Evolutionary conservation across 257 asterid species (phyloP).

Genomic region (Solanum microdontum): DNA sequence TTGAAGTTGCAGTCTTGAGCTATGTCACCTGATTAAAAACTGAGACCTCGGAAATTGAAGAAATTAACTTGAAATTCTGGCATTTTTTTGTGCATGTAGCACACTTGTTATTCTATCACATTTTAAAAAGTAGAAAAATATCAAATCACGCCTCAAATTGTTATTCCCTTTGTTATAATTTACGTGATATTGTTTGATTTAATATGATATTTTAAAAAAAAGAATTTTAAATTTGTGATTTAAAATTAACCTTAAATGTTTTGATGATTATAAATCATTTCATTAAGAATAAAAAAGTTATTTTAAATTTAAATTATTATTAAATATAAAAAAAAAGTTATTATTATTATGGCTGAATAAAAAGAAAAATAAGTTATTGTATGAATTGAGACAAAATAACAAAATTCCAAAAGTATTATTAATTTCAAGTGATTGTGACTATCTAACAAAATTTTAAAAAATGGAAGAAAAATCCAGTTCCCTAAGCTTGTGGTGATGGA

Average conservation of each 20-base stretch:
- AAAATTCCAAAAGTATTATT: neutral
- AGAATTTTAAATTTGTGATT: no score
- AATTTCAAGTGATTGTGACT: neutral
- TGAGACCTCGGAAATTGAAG: constrained; percentile 9
- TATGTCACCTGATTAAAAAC: neutral
- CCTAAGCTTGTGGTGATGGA: neutral
- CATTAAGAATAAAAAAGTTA: no score
- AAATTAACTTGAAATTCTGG: neutral
- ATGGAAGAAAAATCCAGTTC: neutral
- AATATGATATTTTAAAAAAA: no score
- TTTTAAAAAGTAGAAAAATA: neutral
- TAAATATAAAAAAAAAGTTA: no score
- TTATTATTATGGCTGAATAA: neutral
- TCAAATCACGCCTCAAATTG: neutral
- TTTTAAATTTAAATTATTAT: no score
- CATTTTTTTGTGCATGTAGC: constrained; percentile 6
- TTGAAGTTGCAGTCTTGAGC: neutral
- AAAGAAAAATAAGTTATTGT: neutral
- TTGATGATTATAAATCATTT: no score
- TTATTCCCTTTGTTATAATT: no score
- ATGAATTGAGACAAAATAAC: neutral
- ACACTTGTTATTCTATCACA: constrained; percentile 5
- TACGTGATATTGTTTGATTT: no score
- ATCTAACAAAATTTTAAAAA: neutral
- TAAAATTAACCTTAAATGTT: no score